These are phyloP conservation scores for Silene latifolia DNA, from an alignment of 148 eudicot species.

Conservation along the genomic window DNA sequence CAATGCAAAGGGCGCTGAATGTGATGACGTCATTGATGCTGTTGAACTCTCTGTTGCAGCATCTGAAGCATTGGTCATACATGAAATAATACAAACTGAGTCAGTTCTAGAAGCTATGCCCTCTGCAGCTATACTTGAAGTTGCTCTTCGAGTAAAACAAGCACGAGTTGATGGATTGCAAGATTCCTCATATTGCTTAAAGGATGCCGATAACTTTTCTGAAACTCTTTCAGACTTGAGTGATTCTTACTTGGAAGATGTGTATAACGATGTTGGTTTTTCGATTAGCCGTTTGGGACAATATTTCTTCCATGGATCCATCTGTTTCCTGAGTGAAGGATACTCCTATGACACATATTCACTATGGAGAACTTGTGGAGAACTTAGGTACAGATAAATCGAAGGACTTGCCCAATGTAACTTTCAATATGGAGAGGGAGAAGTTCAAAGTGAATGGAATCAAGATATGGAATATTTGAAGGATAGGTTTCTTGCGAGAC, in stretches of 20 bases:
- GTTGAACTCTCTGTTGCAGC: slow-evolving; percentile 84
- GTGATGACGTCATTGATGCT: slow-evolving; percentile 43
- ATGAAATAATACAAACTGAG: slow-evolving; percentile 43
- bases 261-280: slow-evolving; percentile 70
- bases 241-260: slow-evolving; percentile 62
- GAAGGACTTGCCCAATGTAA: too few species aligned
- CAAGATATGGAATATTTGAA: too few species aligned
- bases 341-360: slow-evolving; percentile 42
- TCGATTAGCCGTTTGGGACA: slow-evolving; percentile 19
- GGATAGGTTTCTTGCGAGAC: too few species aligned
- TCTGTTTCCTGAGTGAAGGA: slow-evolving; percentile 58
- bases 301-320: slow-evolving; percentile 26
- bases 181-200: slow-evolving; percentile 22
- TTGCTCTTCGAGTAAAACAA: slow-evolving; percentile 71
- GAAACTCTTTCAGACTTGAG: slow-evolving; percentile 56
- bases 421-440: slow-evolving; percentile 31
- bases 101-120: slow-evolving; percentile 29
- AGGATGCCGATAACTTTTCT: slow-evolving; percentile 25
- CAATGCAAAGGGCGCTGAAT: slow-evolving; percentile 25
- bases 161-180: slow-evolving; percentile 49
- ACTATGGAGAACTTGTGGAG: too few species aligned
- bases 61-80: slow-evolving; percentile 77
- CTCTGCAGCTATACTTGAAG: slow-evolving; percentile 59
- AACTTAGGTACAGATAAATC: too few species aligned
- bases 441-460: slow-evolving; percentile 27